Base-by-base conservation (phyloP, 1,139 yeast species). In the Eremothecium sinecaudum region DNA sequence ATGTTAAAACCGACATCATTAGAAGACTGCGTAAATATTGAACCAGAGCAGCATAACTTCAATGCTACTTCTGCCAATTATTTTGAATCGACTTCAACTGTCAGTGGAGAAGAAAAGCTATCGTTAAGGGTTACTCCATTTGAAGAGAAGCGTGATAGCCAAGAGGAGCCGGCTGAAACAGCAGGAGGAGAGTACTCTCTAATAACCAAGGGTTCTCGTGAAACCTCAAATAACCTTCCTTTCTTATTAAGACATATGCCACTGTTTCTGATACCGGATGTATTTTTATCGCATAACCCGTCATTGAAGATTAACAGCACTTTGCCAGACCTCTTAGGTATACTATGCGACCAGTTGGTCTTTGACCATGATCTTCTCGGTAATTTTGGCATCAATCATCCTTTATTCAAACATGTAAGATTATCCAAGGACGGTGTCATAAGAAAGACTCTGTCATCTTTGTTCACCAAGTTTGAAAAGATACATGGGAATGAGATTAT, bases 171-270 rank as follows among this genome's bases (percentile, higher is more conserved):
- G 10, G 14, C 21, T 4, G 14, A 9, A n/a, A n/a, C 30, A 5
- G 19, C 21, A 4, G 30, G 9, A 5, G 21, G 21, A 4, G 30
- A 27, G 9, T 16, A 27, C 8, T 15, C 21, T 9, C 19, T 17
- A 11, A 14, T 18, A 5, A 27, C n/a, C 6, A 27, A 27, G 6
- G 30, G 17, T 16, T n/a, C 30, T 5, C n/a, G 44, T 2, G 51
- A 47, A 30, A 38, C 53, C 3, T 57, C 62, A 9, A 77, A 75
- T 44, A 74, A 75, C 50, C 54, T 78, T 24, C 86, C 84, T 1
- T 72, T 79, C 51, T 64, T 79, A 13, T 52, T 79, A 25, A 58
- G 86, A 37, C 73, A 76, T 30, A 69, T 78, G 38, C 75, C 80
- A 22, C 63, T 76, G 0, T 62, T 67, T 24, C 69, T 79, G 0